These are phyloP conservation scores for Fraxinus floribunda DNA, from an alignment of 305 asterid genomes.

Conservation along the genomic window DNA sequence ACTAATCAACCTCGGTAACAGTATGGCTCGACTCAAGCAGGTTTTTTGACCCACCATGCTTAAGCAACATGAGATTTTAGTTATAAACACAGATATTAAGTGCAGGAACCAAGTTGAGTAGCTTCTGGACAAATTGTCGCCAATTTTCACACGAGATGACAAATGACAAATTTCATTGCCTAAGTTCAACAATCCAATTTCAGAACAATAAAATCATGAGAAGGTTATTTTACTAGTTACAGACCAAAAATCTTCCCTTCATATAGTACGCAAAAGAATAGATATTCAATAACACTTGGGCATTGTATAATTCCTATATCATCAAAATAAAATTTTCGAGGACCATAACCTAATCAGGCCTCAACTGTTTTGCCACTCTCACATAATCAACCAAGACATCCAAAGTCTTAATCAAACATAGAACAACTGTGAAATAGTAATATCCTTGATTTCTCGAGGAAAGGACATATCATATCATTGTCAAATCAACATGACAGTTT, in stretches of 20 bases:
- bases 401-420: neutral
- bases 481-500: neutral
- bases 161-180: neutral
- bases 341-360: neutral
- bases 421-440: neutral
- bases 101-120: neutral
- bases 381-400: neutral
- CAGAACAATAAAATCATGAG: neutral
- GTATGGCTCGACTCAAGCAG: neutral
- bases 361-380: neutral
- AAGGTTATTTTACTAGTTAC: neutral
- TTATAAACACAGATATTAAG: neutral
- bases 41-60: neutral
- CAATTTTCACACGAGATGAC: neutral
- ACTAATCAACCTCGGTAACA: neutral
- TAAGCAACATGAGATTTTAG: neutral
- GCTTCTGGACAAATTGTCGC: neutral
- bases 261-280: neutral
- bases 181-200: neutral
- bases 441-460: neutral
- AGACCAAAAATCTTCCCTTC: neutral
- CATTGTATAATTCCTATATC: neutral
- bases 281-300: neutral
- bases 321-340: neutral
- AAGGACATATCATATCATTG: neutral